These are phyloP conservation scores for Coemansia sp. DNA, from an alignment of 371 early-diverging fungal species.

Conservation along the genomic window DNA sequence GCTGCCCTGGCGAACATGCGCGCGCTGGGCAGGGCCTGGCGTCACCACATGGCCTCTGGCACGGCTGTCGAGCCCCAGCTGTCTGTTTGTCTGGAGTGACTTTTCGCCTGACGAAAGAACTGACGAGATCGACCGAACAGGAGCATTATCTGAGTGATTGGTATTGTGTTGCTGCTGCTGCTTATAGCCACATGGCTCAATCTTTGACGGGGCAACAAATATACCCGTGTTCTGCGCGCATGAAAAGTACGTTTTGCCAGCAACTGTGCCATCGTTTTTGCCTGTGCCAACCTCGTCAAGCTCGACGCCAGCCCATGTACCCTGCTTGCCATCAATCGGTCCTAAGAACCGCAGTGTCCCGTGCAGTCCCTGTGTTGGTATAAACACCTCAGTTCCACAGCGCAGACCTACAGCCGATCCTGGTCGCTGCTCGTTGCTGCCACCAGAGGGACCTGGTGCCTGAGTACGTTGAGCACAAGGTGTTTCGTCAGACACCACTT, in stretches of 20 bases:
- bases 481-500: background rate
- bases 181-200: conserved; percentile 30
- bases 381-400: conserved; percentile 65
- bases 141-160: background rate
- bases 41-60: background rate
- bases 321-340: conserved; percentile 66
- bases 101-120: conserved; percentile 7
- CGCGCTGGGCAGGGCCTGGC: background rate
- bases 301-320: conserved; percentile 81
- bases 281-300: conserved; percentile 71
- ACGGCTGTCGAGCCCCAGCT: conserved; percentile 3
- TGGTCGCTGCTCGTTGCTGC: background rate
- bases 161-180: background rate
- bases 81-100: conserved; percentile 2
- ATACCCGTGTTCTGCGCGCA: conserved; percentile 70
- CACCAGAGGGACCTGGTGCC: background rate
- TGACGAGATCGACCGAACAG: background rate
- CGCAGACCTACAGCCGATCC: conserved; percentile 17
- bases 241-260: conserved; percentile 65
- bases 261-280: conserved; percentile 79
- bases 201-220: conserved; percentile 67
- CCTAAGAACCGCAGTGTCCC: conserved; percentile 79
- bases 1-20: conserved; percentile 18
- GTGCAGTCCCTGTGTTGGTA: conserved; percentile 65
- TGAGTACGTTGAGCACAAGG: background rate